These are phyloP conservation scores for Castanospermum australe DNA, from an alignment of 306 rosid species.

Conservation along the genomic window DNA sequence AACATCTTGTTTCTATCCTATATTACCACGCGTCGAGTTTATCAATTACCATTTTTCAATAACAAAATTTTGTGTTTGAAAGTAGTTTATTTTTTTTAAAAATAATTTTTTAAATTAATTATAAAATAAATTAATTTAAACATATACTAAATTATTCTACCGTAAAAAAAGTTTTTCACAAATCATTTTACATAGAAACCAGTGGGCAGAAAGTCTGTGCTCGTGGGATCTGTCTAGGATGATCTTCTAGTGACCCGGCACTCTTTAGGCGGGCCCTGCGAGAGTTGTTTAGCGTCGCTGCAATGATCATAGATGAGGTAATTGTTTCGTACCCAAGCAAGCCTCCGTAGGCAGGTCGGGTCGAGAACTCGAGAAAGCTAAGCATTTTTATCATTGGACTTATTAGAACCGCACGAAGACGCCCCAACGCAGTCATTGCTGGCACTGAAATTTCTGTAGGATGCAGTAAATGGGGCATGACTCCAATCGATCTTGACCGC, in stretches of 20 bases:
- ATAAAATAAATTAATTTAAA: too few relatives aligned
- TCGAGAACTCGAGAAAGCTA: conserved; percentile 36
- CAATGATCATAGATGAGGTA: conserved; percentile 51
- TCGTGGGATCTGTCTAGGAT: not conserved
- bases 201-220: too few relatives aligned
- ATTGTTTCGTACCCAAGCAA: conserved; percentile 29
- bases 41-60: too few relatives aligned
- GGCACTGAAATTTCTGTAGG: conserved; percentile 23
- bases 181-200: too few relatives aligned
- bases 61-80: too few relatives aligned
- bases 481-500: conserved; percentile 28
- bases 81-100: too few relatives aligned
- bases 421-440: not conserved
- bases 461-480: conserved; percentile 30
- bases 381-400: not conserved
- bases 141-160: too few relatives aligned
- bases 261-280: conserved; percentile 40
- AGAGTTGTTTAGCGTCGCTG: conserved; percentile 33
- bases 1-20: too few relatives aligned
- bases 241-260: not conserved
- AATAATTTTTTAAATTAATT: too few relatives aligned
- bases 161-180: too few relatives aligned
- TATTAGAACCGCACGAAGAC: not conserved
- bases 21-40: too few relatives aligned
- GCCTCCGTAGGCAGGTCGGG: not conserved